Percentiles rank a stretch among this genome's conserved stretches.
Evolutionary conservation across 768 basidiomycete genomes (phyloP).

Genomic region (Tylopilus vinaceipallidus): DNA sequence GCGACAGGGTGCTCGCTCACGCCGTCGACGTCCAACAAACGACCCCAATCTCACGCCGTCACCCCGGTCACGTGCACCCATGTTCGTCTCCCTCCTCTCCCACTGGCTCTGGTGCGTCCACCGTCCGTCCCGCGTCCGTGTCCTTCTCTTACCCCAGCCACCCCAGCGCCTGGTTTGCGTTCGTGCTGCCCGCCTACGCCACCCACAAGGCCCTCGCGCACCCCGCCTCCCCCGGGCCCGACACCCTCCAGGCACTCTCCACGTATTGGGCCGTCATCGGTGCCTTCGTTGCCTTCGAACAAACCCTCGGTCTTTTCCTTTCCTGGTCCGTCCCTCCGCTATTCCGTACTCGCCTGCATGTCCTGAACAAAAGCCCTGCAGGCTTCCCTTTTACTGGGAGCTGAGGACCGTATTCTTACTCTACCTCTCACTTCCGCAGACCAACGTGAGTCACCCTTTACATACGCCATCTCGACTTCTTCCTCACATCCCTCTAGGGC

Average conservation of each 20-base stretch:
- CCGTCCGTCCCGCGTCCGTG: neutral
- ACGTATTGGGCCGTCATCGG: conserved; percentile 68
- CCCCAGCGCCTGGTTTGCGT: conserved; percentile 67
- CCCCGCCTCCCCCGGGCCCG: conserved; percentile 46
- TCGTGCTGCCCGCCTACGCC: conserved; percentile 58
- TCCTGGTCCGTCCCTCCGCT: conserved; percentile 49
- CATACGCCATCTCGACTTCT: neutral
- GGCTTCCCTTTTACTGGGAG: conserved; percentile 81
- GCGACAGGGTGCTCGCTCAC: neutral
- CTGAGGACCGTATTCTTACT: conserved; percentile 64
- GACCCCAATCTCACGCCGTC: no score
- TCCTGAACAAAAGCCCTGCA: conserved; percentile 29
- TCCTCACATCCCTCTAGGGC: conserved; percentile 43
- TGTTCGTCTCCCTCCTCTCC: conserved; percentile 51
- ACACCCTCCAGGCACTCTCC: conserved; percentile 55
- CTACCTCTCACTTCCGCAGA: conserved; percentile 68
- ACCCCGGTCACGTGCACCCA: conserved; percentile 21
- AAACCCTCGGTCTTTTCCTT: conserved; percentile 59
- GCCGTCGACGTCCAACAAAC: no score
- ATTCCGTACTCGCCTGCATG: neutral
- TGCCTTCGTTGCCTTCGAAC: conserved; percentile 59
- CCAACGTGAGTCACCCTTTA: conserved; percentile 45
- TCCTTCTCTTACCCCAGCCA: neutral
- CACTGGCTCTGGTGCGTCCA: conserved; percentile 45
- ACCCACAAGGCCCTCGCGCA: conserved; percentile 68